These are phyloP conservation scores for Agrocybe pediades DNA, from an alignment of 768 basidiomycete species.

Conservation along the genomic window DNA sequence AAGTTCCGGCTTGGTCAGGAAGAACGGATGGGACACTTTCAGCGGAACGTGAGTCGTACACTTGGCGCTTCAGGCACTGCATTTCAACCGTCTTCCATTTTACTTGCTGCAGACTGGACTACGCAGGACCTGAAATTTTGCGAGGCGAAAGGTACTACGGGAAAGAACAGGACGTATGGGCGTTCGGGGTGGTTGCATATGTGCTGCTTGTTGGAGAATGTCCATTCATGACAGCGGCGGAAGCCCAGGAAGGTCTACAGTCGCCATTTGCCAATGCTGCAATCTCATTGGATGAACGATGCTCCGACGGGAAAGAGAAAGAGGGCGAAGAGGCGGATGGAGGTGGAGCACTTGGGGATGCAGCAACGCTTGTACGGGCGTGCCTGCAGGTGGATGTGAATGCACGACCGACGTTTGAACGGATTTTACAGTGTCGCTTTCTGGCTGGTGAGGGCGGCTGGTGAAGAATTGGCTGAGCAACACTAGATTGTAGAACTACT, in stretches of 20 bases:
- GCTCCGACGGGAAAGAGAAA: conserved; percentile 68
- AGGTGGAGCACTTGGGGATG: conserved; percentile 83
- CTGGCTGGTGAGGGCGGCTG: conserved; percentile 79
- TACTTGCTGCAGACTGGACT: conserved; percentile 89
- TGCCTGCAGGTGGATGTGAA: conserved; percentile 82
- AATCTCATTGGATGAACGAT: conserved; percentile 78
- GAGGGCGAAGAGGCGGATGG: conserved; percentile 83
- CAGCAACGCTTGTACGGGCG: conserved; percentile 77
- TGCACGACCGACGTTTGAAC: conserved; percentile 85
- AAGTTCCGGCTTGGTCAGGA: conserved; percentile 84
- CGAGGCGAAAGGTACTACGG: conserved; percentile 94
- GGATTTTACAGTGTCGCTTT: conserved; percentile 79
- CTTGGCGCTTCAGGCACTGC: conserved; percentile 2
- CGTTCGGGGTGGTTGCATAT: conserved; percentile 95
- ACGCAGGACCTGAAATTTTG: conserved; percentile 95
- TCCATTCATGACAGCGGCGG: conserved; percentile 87
- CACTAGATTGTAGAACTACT: background rate
- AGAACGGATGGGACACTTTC: conserved; percentile 87
- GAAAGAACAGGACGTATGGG: conserved; percentile 98
- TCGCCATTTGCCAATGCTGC: conserved; percentile 78
- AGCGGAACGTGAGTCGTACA: conserved; percentile 79
- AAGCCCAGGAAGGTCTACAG: conserved; percentile 82
- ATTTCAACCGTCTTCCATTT: conserved; percentile 7
- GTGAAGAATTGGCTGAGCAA: conserved; percentile 27
- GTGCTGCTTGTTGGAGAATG: conserved; percentile 93